Evolutionary conservation across 345 rosid genomes (phyloP).

Genomic region (Turnera subulata): DNA sequence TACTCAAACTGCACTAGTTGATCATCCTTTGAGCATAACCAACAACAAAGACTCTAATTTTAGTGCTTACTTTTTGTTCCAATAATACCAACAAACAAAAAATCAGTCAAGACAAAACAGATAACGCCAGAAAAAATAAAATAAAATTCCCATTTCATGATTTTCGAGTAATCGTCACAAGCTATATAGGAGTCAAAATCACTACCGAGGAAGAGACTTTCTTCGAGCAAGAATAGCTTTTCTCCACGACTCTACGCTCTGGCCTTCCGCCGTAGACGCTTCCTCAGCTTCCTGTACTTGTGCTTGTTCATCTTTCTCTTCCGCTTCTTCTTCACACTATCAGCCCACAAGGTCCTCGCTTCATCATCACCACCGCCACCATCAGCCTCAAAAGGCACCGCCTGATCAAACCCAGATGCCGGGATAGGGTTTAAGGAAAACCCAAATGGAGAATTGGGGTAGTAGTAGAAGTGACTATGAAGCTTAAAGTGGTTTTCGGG

Average conservation of each 20-base stretch:
- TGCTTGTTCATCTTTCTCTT: constrained; percentile 99
- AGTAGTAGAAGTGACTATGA: constrained; percentile 1
- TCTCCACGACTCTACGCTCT: neutral
- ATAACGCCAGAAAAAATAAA: too few relatives aligned
- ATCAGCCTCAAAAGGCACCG: constrained; percentile 1
- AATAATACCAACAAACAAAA: too few relatives aligned
- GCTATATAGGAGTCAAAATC: too few relatives aligned
- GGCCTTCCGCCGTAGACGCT: constrained; percentile 52
- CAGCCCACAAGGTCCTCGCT: constrained; percentile 49
- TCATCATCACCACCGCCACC: constrained; percentile 2
- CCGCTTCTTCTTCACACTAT: constrained; percentile 96
- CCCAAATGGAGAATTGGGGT: constrained; percentile 20
- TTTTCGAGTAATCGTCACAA: too few relatives aligned
- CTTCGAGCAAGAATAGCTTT: too few relatives aligned
- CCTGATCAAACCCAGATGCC: constrained; percentile 6
- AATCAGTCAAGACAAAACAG: too few relatives aligned
- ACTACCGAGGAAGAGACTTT: too few relatives aligned
- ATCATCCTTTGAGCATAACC: too few relatives aligned
- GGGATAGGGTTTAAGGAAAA: constrained; percentile 8
- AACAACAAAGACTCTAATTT: too few relatives aligned
- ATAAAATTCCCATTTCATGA: too few relatives aligned
- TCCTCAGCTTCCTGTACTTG: constrained; percentile 78
- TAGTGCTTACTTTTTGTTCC: too few relatives aligned
- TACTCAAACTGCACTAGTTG: too few relatives aligned
- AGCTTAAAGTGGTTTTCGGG: neutral